Base-by-base conservation (phyloP, 106 monocot species). In the Dioscorea zingiberensis region DNA sequence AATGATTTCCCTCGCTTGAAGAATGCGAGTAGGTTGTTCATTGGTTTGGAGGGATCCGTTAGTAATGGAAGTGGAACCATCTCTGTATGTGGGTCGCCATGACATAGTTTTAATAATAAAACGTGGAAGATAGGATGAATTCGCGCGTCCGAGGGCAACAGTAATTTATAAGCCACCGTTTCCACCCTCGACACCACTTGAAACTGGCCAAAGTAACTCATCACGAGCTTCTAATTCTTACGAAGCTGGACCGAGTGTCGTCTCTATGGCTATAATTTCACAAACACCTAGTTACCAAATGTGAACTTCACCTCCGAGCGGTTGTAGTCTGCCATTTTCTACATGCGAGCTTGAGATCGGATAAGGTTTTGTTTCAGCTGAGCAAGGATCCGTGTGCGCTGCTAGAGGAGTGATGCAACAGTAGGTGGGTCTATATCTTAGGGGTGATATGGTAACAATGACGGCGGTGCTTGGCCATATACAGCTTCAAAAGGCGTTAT, bases 71-170 rank as follows among this genome's bases (percentile, higher is more conserved):
- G n/a, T n/a, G n/a, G n/a, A n/a, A n/a, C n/a, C n/a, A n/a, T n/a
- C n/a, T n/a, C n/a, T n/a, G n/a, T n/a, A n/a, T n/a, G n/a, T n/a
- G n/a, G n/a, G n/a, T n/a, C n/a, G n/a, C n/a, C n/a, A n/a, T n/a
- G n/a, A n/a, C n/a, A n/a, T n/a, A n/a, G 46, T 47, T 47, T 47
- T 7, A 47, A 13, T 47, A 47, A 7, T 8, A 51, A 66, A 6
- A 66, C 53, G 23, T 66, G 66, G 27, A 66, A 66, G 12, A 66
- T 51, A 25, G 48, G 66, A 16, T 66, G 66, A 6, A 66, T 25
- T 27, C 18, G 15, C 3, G 48, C 49, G 17, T 25, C 24, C 48
- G 3, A 3, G 7, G 66, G 66, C 3, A 48, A 19, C 26, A 11
- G 16, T 16, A 66, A 17, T 28, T 56, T 55, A 32, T 68, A 54